These are phyloP conservation scores for Nitzschia putrida DNA, from an alignment of 108 stramenopile genomes.

Conservation along the genomic window DNA sequence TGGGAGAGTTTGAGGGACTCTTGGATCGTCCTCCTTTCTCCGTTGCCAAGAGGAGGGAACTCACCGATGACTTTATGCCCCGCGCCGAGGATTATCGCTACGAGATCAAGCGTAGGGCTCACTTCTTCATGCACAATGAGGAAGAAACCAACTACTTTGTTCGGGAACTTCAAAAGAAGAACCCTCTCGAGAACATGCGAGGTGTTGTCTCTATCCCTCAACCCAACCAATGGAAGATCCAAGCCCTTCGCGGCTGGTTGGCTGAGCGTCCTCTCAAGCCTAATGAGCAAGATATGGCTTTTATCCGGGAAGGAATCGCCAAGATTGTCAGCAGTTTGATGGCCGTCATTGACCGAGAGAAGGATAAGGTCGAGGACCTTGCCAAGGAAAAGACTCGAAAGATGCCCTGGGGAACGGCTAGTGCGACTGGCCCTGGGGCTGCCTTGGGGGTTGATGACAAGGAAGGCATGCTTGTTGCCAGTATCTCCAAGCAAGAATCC, in stretches of 20 bases:
- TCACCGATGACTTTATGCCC: constrained; percentile 37
- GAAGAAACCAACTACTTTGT: constrained; percentile 25
- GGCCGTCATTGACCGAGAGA: constrained; percentile 27
- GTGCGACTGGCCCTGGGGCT: constrained; percentile 7
- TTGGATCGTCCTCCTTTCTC: constrained; percentile 23
- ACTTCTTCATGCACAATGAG: constrained; percentile 35
- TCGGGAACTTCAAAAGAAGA: constrained; percentile 27
- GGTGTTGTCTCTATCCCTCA: constrained; percentile 33
- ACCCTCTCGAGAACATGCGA: constrained; percentile 36
- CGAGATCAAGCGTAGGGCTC: constrained; percentile 38
- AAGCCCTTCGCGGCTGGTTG: constrained; percentile 31
- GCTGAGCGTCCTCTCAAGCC: constrained; percentile 38
- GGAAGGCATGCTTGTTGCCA: background rate
- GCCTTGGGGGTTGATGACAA: background rate
- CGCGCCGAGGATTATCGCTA: constrained; percentile 36
- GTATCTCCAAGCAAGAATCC: constrained; percentile 34
- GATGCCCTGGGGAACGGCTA: constrained; percentile 16
- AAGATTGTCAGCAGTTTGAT: constrained; percentile 17
- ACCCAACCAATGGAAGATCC: constrained; percentile 36
- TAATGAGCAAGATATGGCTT: constrained; percentile 19
- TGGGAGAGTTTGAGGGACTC: constrained; percentile 23
- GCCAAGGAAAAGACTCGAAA: constrained; percentile 4
- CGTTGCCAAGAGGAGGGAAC: constrained; percentile 26
- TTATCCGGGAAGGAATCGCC: constrained; percentile 17
- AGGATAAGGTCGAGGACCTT: constrained; percentile 2